phyloP scores from a whole-genome alignment of 2,329 filamentous ascomycete genomes.

The Elsinoe perseae region DNA sequence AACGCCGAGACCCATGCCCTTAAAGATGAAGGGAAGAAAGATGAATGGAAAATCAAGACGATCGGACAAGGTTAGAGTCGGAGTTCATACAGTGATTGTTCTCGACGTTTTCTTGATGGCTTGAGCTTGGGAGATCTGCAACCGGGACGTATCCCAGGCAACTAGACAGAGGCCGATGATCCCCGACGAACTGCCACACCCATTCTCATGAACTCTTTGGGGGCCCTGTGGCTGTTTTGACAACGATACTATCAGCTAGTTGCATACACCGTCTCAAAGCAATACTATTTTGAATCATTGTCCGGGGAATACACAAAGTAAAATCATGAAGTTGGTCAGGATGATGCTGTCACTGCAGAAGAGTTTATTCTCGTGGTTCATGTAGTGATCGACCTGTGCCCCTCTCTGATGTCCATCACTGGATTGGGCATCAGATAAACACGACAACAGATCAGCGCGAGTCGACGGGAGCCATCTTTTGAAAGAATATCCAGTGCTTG shows the following conservation, averaged over 20 bases:
- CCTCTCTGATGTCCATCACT: not conserved
- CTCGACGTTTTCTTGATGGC: constrained; percentile 8
- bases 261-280: constrained; percentile 9
- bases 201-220: not conserved
- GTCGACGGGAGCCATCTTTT: not conserved
- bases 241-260: constrained; percentile 12
- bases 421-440: not conserved
- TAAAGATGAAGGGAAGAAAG: constrained; percentile 6
- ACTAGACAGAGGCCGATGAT: not conserved
- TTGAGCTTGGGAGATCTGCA: constrained; percentile 1
- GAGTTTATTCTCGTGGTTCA: not conserved
- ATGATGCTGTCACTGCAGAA: not conserved
- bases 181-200: constrained; percentile 5
- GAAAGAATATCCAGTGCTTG: not conserved
- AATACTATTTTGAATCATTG: constrained; percentile 1
- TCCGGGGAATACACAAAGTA: constrained; percentile 2
- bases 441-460: constrained; percentile 5
- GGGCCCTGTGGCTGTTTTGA: constrained; percentile 12
- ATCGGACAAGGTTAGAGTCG: constrained; percentile 8
- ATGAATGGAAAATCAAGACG: not conserved
- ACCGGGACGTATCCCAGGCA: not conserved
- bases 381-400: not conserved
- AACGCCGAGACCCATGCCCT: constrained; percentile 14
- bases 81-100: constrained; percentile 10
- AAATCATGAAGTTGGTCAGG: not conserved